Base-by-base conservation (phyloP, 345 rosid genomes). In the Pugionium cornutum region DNA sequence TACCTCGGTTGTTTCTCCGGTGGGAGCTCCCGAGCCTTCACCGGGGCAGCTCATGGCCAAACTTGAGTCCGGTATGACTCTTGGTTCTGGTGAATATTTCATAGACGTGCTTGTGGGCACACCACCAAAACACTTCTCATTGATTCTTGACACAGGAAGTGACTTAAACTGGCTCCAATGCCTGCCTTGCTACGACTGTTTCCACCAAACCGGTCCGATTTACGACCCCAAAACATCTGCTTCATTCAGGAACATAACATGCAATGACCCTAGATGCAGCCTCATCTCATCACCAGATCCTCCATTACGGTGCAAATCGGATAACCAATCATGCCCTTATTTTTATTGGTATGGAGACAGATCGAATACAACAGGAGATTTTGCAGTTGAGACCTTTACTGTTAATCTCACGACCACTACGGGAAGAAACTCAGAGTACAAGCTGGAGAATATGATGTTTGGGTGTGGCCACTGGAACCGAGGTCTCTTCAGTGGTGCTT, bases 391-490 rank as follows among this genome's bases (percentile, higher is more conserved):
- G 77, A 89, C 89, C 2, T 92, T 92, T 53, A 82, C 91, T 0
- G 89, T 89, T 4, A 92, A 92, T 42, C 87, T 84, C 46, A 86
- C 91, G 0, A 67, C 84, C 0, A 45, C 49, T 2, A 18, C 0
- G 18, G 61, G 67, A 0, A 86, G 85, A 27, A 78, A 74, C 10
- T 74, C 98, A 0, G 83, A 80, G 4, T 82, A 58, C 31, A 69
- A 41, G 10, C 83, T 84, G 1, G 92, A 89, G 71, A 80, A 89
- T 29, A 72, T 89, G 58, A 83, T 86, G 89, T 89, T 92, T 37
- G 98, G 98, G 9, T 89, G 97, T 51, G 97, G 98, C n/a, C 89
- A 85, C 70, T 86, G 94, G 97, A 92, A 92, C 72, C 59, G 95
- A 72, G 98, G 95, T 31, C 70, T 76, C 3, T 89, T 89, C 78